Conservation (phyloP, 2,329 filamentous ascomycete species). For the Cytospora leucostoma region DNA sequence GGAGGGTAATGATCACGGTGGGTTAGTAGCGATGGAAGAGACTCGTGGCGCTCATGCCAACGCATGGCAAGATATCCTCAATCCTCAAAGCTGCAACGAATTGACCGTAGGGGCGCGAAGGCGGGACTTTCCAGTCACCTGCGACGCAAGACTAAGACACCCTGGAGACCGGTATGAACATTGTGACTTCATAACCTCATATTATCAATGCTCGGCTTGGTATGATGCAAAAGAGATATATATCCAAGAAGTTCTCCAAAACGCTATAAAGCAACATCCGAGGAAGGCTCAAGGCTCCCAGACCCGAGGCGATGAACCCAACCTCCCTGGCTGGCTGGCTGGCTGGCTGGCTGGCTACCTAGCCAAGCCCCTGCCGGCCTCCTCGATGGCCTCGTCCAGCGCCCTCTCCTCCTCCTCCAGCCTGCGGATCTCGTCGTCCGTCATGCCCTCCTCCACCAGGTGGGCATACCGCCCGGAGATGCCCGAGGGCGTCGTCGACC, state of each 20-base stretch:
- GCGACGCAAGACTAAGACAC: no score
- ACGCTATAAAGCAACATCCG: no score
- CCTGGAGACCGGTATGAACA: no score
- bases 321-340: neutral
- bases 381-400: conserved; percentile 58
- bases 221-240: neutral
- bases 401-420: conserved; percentile 60
- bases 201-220: no score
- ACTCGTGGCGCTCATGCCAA: neutral
- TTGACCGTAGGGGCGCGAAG: neutral
- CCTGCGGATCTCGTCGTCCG: conserved; percentile 54
- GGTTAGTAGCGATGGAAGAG: neutral
- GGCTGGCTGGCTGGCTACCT: neutral
- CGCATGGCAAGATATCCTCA: neutral
- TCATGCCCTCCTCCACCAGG: conserved; percentile 63
- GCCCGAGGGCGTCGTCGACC: conserved; percentile 36
- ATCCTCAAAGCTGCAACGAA: neutral
- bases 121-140: neutral
- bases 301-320: neutral
- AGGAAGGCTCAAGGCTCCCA: neutral
- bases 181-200: no score
- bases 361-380: conserved; percentile 35
- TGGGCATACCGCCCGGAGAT: conserved; percentile 48
- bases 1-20: neutral
- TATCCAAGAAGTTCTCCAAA: neutral